Percentiles rank a stretch among this genome's conserved stretches.
These are phyloP conservation scores for Saccharomycopsis sp. DNA, from an alignment of 805 yeast genomes.

Conservation along the genomic window DNA sequence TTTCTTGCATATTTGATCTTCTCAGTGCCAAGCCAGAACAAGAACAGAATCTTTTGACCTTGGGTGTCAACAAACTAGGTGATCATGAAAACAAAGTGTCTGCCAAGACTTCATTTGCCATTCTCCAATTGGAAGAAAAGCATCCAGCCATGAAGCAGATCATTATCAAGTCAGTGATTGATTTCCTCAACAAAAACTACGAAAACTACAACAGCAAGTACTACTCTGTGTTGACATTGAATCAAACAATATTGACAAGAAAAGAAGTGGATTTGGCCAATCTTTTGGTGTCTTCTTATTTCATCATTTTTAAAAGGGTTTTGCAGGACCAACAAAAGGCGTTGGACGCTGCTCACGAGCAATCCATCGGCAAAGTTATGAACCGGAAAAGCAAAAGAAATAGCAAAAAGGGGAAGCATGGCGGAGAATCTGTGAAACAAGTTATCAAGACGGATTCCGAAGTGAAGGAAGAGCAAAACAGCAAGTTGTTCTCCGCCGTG, in stretches of 20 bases:
- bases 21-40: conserved; percentile 89
- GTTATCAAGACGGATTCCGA: conserved; percentile 55
- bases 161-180: conserved; percentile 70
- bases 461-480: conserved; percentile 65
- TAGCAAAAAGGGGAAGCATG: conserved; percentile 78
- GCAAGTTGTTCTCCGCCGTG: conserved; percentile 80
- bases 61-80: conserved; percentile 91
- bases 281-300: conserved; percentile 71
- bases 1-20: conserved; percentile 70
- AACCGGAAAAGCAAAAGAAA: conserved; percentile 42
- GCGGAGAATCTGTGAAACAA: conserved; percentile 67
- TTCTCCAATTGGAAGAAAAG: conserved; percentile 72
- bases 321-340: conserved; percentile 56
- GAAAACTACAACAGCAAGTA: conserved; percentile 84
- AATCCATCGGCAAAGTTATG: conserved; percentile 20
- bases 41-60: conserved; percentile 78
- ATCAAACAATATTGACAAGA: conserved; percentile 82
- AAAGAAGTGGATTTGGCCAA: conserved; percentile 78
- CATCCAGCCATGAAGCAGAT: conserved; percentile 95
- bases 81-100: conserved; percentile 86
- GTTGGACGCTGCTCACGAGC: conserved; percentile 31
- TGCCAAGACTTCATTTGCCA: conserved; percentile 74
- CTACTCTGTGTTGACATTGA: conserved; percentile 78
- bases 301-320: conserved; percentile 76
- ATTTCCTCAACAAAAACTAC: conserved; percentile 62